Conservation (phyloP, 345 rosid species). For the Brassica napus region Da-Ae NC_063447.1:8212001-8212500, state of each 20-base stretch:
- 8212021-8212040: background rate
- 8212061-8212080: background rate
- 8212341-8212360: background rate
- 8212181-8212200: background rate
- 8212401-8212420: background rate
- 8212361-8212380: background rate
- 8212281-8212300: background rate
- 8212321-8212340: background rate
- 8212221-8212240: background rate
- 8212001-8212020: background rate
- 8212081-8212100: background rate
- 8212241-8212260: background rate
- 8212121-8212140: background rate
- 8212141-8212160: background rate
- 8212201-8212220: background rate
- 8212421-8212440: background rate
- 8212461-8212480: conserved; percentile 26
- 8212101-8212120: background rate
- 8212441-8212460: background rate
- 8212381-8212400: background rate
- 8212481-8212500: conserved; percentile 21
- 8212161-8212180: background rate
- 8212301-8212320: background rate
- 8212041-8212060: background rate
- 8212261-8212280: background rate